These are phyloP conservation scores for Mortierella alpina DNA, from an alignment of 192 early-diverging fungal genomes.

Conservation along the genomic window DNA sequence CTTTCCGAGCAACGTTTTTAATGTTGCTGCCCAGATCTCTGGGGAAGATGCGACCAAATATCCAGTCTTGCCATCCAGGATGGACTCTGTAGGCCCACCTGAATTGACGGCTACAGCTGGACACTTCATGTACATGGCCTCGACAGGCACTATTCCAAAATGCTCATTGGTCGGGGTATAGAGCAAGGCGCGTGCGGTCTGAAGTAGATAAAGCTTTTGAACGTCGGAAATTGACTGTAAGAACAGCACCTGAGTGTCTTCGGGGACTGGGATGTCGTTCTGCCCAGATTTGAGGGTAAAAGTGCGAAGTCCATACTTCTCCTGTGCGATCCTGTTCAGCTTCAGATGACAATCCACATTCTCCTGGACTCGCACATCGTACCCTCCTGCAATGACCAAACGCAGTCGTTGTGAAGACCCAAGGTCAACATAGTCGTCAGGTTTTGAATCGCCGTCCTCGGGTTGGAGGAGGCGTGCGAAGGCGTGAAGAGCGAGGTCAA, in stretches of 20 bases:
- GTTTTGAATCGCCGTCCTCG: not conserved
- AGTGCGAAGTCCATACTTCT: conserved; percentile 55
- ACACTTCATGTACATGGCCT: conserved; percentile 90
- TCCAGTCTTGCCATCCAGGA: conserved; percentile 80
- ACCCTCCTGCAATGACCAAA: conserved; percentile 89
- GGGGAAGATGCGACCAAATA: conserved; percentile 73
- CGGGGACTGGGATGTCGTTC: conserved; percentile 36
- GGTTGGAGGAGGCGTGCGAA: conserved; percentile 64
- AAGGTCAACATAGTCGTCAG: conserved; percentile 22
- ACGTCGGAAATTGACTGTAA: conserved; percentile 88
- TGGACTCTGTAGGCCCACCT: conserved; percentile 89
- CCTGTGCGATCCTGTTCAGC: conserved; percentile 68
- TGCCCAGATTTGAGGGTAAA: conserved; percentile 56
- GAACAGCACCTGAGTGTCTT: conserved; percentile 78
- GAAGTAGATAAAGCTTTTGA: conserved; percentile 80
- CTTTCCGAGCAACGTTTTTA: conserved; percentile 61
- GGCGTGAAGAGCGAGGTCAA: conserved; percentile 81
- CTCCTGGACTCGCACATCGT: conserved; percentile 85
- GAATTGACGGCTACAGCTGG: conserved; percentile 91
- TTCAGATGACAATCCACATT: conserved; percentile 87
- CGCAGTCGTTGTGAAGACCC: conserved; percentile 32
- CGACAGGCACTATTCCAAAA: conserved; percentile 97
- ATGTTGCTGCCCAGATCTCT: conserved; percentile 71
- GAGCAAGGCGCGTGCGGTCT: conserved; percentile 69
- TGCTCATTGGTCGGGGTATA: conserved; percentile 97